Percentiles rank a stretch among this genome's conserved stretches.
phyloP scores from a whole-genome alignment of 2,329 filamentous ascomycete genomes.

The Sporothrix brunneoviolacea region DNA sequence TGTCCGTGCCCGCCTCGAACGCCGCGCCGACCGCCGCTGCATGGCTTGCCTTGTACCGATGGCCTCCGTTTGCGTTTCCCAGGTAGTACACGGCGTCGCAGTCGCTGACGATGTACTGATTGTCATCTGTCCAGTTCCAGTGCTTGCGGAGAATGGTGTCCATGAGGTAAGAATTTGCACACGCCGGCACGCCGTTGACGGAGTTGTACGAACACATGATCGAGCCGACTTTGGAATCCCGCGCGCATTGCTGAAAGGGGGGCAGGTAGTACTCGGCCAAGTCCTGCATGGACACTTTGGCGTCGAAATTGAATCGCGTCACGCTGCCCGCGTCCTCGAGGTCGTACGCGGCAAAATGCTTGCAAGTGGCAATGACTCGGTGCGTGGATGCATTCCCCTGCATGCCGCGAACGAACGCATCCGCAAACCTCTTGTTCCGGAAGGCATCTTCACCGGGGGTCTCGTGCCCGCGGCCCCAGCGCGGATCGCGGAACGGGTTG shows the following conservation, averaged over 20 bases:
- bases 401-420: constrained; percentile 21
- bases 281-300: constrained; percentile 45
- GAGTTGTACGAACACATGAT: constrained; percentile 60
- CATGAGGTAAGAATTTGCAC: constrained; percentile 56
- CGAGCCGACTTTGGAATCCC: constrained; percentile 49
- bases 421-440: constrained; percentile 19
- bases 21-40: constrained; percentile 22
- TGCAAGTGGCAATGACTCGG: constrained; percentile 40
- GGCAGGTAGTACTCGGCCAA: constrained; percentile 62
- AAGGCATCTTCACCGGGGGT: constrained; percentile 24
- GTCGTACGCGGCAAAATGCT: constrained; percentile 54
- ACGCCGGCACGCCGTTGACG: constrained; percentile 56
- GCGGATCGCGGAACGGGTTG: constrained; percentile 56
- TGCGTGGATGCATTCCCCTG: constrained; percentile 19
- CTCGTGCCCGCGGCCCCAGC: constrained; percentile 47
- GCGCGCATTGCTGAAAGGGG: constrained; percentile 56
- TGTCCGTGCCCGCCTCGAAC: constrained; percentile 32
- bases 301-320: constrained; percentile 45
- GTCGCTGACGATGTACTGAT: constrained; percentile 38
- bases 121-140: constrained; percentile 55
- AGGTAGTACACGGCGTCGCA: constrained; percentile 36
- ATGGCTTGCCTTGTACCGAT: constrained; percentile 19
- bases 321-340: constrained; percentile 33
- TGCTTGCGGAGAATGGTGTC: constrained; percentile 56
- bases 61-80: constrained; percentile 20